Evolutionary conservation across 805 yeast species (phyloP).

Genomic region (Wickerhamiella parazyma): DNA sequence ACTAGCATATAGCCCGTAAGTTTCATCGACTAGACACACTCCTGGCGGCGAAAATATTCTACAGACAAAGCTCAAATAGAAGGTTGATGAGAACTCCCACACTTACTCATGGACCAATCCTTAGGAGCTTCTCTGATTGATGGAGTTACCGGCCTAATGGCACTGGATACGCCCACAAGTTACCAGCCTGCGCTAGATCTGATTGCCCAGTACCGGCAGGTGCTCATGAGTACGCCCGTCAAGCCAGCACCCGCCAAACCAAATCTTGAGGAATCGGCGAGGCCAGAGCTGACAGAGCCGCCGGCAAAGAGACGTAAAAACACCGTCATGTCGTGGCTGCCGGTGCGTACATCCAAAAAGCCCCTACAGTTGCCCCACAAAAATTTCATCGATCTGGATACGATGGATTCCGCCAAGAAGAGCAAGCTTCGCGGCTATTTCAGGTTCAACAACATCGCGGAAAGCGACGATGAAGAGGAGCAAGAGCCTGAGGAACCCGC

Average conservation of each 20-base stretch:
- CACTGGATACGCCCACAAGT: not conserved
- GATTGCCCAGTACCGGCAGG: conserved; percentile 3
- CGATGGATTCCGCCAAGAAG: not conserved
- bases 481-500: not conserved
- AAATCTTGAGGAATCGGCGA: not conserved
- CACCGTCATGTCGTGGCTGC: not conserved
- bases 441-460: not conserved
- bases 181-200: conserved; percentile 5
- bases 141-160: not conserved
- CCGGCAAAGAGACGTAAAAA: not conserved
- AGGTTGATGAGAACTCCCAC: too few species aligned
- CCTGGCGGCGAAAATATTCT: too few species aligned
- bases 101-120: conserved; percentile 2
- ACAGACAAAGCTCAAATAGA: too few species aligned
- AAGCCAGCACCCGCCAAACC: not conserved
- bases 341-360: not conserved
- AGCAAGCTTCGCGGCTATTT: not conserved
- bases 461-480: conserved; percentile 1
- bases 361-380: not conserved
- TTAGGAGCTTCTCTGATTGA: conserved; percentile 3
- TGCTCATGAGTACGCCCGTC: not conserved
- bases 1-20: too few species aligned
- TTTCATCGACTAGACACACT: too few species aligned
- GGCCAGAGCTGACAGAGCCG: not conserved
- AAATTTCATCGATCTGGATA: not conserved